Conservation (phyloP, 495 filamentous ascomycete genomes). For the Durotheca rogersii region DNA sequence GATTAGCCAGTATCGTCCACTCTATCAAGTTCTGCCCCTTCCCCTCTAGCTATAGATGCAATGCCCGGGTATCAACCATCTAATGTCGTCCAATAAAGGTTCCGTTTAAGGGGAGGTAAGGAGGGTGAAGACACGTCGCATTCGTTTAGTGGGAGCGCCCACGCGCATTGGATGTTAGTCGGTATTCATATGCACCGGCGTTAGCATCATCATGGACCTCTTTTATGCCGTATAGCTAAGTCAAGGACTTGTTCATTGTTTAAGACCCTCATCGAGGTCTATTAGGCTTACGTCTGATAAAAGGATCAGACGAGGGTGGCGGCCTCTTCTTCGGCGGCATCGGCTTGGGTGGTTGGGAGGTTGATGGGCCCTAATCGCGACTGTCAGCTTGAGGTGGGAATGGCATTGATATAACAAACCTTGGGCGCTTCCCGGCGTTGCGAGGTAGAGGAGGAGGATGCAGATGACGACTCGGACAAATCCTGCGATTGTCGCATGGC, state of each 20-base stretch:
- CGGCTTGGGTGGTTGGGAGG: constrained; percentile 24
- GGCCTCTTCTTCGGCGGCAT: constrained; percentile 36
- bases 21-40: neutral
- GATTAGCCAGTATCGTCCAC: constrained; percentile 2
- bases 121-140: neutral
- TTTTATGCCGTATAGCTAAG: too few relatives aligned
- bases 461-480: constrained; percentile 10
- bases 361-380: constrained; percentile 23
- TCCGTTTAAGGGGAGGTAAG: neutral
- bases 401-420: constrained; percentile 10
- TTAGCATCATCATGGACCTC: too few relatives aligned
- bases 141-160: neutral
- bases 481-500: constrained; percentile 28
- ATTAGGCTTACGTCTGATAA: constrained; percentile 45
- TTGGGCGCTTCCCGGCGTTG: constrained; percentile 19
- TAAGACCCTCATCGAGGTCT: constrained; percentile 16
- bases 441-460: constrained; percentile 5
- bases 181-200: too few relatives aligned
- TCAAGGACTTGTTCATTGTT: neutral
- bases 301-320: constrained; percentile 40
- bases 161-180: neutral
- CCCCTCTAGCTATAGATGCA: neutral
- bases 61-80: constrained; percentile 11
- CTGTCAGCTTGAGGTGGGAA: constrained; percentile 13
- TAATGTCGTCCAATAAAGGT: neutral